Evolutionary conservation across 2,329 filamentous ascomycete species (phyloP), one percentile per base, ranked within the genome.

Genomic region (Colletotrichum sidae): DNA sequence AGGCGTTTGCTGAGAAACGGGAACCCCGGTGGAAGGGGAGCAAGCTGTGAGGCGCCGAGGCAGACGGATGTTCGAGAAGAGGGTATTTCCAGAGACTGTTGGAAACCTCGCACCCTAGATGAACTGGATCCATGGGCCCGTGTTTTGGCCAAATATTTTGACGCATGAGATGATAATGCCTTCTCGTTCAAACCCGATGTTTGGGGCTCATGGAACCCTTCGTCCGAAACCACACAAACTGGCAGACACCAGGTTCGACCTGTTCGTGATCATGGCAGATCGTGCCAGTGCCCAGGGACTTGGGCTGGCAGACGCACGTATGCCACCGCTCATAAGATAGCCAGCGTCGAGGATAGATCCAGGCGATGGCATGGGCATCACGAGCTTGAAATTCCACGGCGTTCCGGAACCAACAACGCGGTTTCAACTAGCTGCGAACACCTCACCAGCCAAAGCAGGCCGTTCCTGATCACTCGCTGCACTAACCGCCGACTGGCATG

Each of bases 1-100:
- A 68, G 42, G 72, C 73, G 6, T 74, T 75, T 42, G 56, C 70
- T 7, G 70, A 74, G 59, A 74, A 74, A 57, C 69, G 72, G 59
- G 66, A 73, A 53, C 73, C 73, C 33, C 65, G 53, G 52, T 74
- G 73, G 73, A 72, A 69, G 61, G 68, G 61, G 25, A 75, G 72
- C 60, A 71, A 67, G 63, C 64, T 75, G 8, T 73, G 57, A 70
- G 41, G 38, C 42, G 42, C 34, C 9, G 42, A 35, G 34, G 35
- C 41, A 50, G 13, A 38, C 41, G 15, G 10, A 11, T 15, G 35
- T 52, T 46, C 25, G n/a, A 45, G 54, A 6, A 46, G 17, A 17
- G 7, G 34, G 46, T 6, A 11, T 33, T 34, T 13, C 38, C 38
- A 37, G 9, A 49, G 41, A 33, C 34, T 42, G 25, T 34, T 25